Evolutionary conservation across 257 asterid genomes (phyloP), one percentile per base, ranked within the genome.

Genomic region (Nicotiana otophora): DNA sequence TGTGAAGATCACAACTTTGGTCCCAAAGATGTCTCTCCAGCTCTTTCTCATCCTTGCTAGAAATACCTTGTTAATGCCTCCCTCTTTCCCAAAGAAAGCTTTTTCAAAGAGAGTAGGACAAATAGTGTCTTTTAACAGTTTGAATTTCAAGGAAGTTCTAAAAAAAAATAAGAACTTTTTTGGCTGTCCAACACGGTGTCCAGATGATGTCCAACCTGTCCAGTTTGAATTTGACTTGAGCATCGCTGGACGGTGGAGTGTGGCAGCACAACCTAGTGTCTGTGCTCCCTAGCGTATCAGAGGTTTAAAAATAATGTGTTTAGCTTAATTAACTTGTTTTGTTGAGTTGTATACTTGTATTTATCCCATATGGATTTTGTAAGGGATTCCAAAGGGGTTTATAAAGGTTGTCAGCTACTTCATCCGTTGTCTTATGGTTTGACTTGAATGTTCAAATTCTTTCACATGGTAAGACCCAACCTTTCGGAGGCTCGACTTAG

Each of bases 131-230:
- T 72, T 58, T 20, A 72, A 51, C 61, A 12, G 61, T 23, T 23
- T 46, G 79, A 72, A 23, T 46, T 11, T 72, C 16, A 14, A 72
- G 79, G 61, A 72, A 72, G 61, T 16, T 12, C 14, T 23, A 6
- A 14, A 12, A 10, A 72, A 46, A 72, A 72, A 58, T 23, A 72
- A 46, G 23, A 20, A 20, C 36, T 46, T 72, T 70, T 70, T 70
- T 33, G 31, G 78, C 58, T 70, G n/a, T 70, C 78, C 78, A 70
- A 70, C 78, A 70, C 7, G 33, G 78, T 72, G 31, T 65, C 4
- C 39, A 14, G 33, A 57, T 39, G 57, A 36, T 69, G 57, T 39
- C 33, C 57, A n/a, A 69, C 57, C 77, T 10, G 33, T 69, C 19
- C 33, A n/a, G 15, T 72, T 46, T 7, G 79, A 48, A 72, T 72